phyloP scores from a whole-genome alignment of 164 flowering plant genomes.

The Magnolia sinica region DNA sequence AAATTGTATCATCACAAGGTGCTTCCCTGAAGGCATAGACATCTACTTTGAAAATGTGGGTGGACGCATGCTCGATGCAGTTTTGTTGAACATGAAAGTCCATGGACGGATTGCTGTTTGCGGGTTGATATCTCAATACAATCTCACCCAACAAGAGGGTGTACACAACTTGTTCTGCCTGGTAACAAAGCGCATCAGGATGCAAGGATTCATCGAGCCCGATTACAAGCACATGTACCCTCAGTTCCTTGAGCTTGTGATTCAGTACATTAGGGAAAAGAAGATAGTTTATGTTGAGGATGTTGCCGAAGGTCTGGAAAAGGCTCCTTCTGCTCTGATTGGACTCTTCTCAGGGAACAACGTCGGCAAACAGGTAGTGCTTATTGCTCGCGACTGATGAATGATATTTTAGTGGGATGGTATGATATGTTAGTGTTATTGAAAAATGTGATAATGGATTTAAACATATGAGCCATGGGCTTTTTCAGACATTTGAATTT shows the following conservation, averaged over 20 bases:
- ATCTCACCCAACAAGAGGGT: constrained; percentile 30
- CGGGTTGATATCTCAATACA: constrained; percentile 60
- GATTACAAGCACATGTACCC: constrained; percentile 33
- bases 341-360: constrained; percentile 37
- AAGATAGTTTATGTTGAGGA: constrained; percentile 29
- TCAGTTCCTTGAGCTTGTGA: constrained; percentile 21
- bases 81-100: constrained; percentile 47
- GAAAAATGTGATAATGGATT: neutral
- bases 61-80: constrained; percentile 63
- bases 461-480: neutral
- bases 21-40: constrained; percentile 55
- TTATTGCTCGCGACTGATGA: constrained; percentile 13
- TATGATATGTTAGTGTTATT: neutral
- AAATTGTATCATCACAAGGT: constrained; percentile 17
- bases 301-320: constrained; percentile 26
- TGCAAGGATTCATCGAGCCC: constrained; percentile 42
- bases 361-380: constrained; percentile 37
- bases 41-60: constrained; percentile 70
- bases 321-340: constrained; percentile 29
- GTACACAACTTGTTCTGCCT: constrained; percentile 35
- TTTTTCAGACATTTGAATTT: too few species aligned
- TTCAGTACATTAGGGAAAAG: constrained; percentile 11
- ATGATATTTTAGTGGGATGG: neutral
- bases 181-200: constrained; percentile 27
- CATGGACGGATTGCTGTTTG: constrained; percentile 51